Evolutionary conservation across 257 asterid species (phyloP), one percentile per base, ranked within the genome.

Genomic region (Penstemon davidsonii): DNA sequence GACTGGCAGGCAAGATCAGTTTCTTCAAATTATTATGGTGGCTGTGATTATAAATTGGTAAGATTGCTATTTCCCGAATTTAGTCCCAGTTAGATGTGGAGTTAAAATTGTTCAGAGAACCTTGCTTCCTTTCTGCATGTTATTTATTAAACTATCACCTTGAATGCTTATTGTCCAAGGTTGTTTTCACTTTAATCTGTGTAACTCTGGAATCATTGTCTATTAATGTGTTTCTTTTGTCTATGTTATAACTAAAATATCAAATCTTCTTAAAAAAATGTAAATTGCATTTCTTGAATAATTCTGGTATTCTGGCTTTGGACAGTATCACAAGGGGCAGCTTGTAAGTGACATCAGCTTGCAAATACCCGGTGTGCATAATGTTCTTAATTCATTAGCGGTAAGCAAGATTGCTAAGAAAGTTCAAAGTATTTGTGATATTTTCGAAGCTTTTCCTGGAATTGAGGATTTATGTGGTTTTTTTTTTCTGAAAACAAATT

Each of bases 351-450:
- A 81, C 39, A 71, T 81, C 76, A 77, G 76, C 72, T 73, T 81
- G 62, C 74, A 57, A 13, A 15, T 81, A 61, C 80, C 85, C 6
- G 85, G 85, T 71, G 74, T 60, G 41, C 76, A 81, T 55, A 81
- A 81, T 71, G 78, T 74, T 64, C 78, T 77, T 61, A 78, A 81
- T 69, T 81, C 81, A 58, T 75, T 81, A 69, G 83, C 81, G 44
- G 83, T 81, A 44, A 78, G 85, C 69, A 41, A 46, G 46, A 65
- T 42, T 49, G 43, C 68, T 13, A 52, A 55, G 55, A 52, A 33
- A 59, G 50, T 40, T 50, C 40, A 59, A 66, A 12, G n/a, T 4
- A 9, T 64, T 13, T 38, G 9, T 13, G 13, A 37, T 36, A 19
- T 41, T 19, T 56, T 56, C 5, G 5, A 9, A 9, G n/a, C 41